These are phyloP conservation scores for Boletus bicolor DNA, from an alignment of 768 basidiomycete species.

Conservation along the genomic window DNA sequence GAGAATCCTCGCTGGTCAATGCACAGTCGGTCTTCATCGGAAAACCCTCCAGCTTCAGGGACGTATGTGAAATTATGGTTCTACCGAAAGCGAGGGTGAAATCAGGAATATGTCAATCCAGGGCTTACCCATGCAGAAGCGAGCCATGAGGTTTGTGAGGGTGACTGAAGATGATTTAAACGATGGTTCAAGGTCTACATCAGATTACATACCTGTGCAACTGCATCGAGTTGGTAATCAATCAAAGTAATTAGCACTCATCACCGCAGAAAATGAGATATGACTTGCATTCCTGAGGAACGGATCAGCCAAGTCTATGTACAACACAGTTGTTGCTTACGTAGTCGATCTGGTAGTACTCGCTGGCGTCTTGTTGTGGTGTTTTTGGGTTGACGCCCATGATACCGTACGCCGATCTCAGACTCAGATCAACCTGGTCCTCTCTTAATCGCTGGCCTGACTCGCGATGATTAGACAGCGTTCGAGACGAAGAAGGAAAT, in stretches of 20 bases:
- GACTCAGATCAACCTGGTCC: conserved; percentile 48
- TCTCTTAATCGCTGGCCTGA: conserved; percentile 15
- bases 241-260: conserved; percentile 1
- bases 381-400: conserved; percentile 44
- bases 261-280: background rate
- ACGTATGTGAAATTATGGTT: conserved; percentile 62
- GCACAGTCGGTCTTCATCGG: conserved; percentile 48
- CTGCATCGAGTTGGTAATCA: conserved; percentile 3
- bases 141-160: conserved; percentile 61
- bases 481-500: conserved; percentile 28
- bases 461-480: conserved; percentile 26
- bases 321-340: conserved; percentile 12
- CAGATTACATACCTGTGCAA: conserved; percentile 25
- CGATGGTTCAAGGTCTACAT: background rate
- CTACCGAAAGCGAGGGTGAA: conserved; percentile 29
- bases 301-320: background rate
- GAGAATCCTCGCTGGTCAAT: conserved; percentile 65
- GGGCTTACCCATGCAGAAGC: conserved; percentile 58
- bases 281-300: conserved; percentile 29
- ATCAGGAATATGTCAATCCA: background rate
- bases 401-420: conserved; percentile 52
- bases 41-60: conserved; percentile 53
- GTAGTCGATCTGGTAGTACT: conserved; percentile 53
- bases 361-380: conserved; percentile 47
- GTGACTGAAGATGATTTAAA: conserved; percentile 46